Evolutionary conservation across 345 rosid species (phyloP).

Genomic region (Cardamine chenopodiifolia): DNA sequence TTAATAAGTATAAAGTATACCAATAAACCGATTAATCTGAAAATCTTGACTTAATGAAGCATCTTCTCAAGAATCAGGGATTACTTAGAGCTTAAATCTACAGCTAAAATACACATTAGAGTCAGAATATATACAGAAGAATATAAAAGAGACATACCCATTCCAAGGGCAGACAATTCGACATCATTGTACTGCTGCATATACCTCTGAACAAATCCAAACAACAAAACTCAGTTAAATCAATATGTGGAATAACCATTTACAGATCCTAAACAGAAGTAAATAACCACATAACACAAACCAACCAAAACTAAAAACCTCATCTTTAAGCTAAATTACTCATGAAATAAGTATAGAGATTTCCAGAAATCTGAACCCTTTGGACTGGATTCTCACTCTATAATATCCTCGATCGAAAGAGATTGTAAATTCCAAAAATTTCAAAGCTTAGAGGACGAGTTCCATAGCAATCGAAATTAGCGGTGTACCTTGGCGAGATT

Average conservation of each 20-base stretch:
- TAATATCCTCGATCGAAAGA: neutral
- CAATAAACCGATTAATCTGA: neutral
- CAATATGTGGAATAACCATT: neutral
- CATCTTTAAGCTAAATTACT: neutral
- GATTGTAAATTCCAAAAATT: neutral
- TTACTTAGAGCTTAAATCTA: neutral
- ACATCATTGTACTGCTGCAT: constrained; percentile 91
- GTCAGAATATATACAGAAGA: neutral
- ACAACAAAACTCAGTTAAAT: constrained; percentile 4
- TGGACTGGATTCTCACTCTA: neutral
- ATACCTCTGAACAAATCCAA: constrained; percentile 61
- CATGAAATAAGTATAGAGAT: too few relatives aligned
- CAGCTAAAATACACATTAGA: neutral
- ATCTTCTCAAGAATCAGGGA: neutral
- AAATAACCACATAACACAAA: neutral
- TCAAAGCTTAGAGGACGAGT: neutral
- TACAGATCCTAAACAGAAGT: neutral
- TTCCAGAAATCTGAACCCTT: neutral
- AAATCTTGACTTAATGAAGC: neutral
- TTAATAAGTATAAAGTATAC: neutral
- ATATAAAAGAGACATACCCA: constrained; percentile 58
- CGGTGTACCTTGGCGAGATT: constrained; percentile 77
- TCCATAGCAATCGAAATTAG: neutral
- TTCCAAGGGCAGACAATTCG: constrained; percentile 87
- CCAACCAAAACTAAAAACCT: neutral